Percentiles rank a stretch among this genome's conserved stretches.
phyloP scores from a whole-genome alignment of 139 green algal genomes.

The Chlorella sorokiniana region DNA sequence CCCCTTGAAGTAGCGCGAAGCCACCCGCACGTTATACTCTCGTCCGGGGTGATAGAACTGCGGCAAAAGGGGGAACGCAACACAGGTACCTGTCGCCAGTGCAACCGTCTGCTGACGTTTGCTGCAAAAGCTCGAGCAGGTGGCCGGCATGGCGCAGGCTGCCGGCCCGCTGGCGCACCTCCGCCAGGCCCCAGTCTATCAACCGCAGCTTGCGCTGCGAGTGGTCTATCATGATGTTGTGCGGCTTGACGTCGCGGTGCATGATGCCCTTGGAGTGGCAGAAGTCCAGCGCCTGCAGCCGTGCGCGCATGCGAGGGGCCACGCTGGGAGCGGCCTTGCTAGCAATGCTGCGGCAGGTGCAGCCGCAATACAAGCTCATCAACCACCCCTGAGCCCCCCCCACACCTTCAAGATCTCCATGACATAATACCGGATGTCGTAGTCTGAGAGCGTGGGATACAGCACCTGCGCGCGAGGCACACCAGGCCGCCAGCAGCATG shows the following conservation, averaged over 20 bases:
- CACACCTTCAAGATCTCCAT: slow-evolving; percentile 93
- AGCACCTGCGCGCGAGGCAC: slow-evolving; percentile 84
- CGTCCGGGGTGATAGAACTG: slow-evolving; percentile 94
- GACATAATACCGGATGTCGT: slow-evolving; percentile 99
- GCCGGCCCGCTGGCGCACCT: slow-evolving; percentile 41
- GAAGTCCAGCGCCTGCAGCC: slow-evolving; percentile 89
- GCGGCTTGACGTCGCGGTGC: slow-evolving; percentile 86
- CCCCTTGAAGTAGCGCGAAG: slow-evolving; percentile 97
- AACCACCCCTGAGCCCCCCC: too few relatives aligned
- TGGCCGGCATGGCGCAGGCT: background rate
- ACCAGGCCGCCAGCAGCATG: background rate
- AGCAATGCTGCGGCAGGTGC: background rate
- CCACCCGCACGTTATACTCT: slow-evolving; percentile 98
- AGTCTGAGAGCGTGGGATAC: slow-evolving; percentile 95
- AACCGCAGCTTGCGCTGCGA: slow-evolving; percentile 87
- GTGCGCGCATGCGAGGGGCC: background rate
- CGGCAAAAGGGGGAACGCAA: background rate
- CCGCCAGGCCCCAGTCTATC: slow-evolving; percentile 99
- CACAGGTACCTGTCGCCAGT: too few relatives aligned
- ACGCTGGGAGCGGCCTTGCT: background rate
- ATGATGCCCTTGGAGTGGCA: slow-evolving; percentile 94
- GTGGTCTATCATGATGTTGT: slow-evolving; percentile 99
- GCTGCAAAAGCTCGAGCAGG: background rate
- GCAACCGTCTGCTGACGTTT: too few relatives aligned
- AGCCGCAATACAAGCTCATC: background rate